Evolutionary conservation across 495 filamentous ascomycete genomes (phyloP).

Genomic region (Aspergillus cavernicola): DNA sequence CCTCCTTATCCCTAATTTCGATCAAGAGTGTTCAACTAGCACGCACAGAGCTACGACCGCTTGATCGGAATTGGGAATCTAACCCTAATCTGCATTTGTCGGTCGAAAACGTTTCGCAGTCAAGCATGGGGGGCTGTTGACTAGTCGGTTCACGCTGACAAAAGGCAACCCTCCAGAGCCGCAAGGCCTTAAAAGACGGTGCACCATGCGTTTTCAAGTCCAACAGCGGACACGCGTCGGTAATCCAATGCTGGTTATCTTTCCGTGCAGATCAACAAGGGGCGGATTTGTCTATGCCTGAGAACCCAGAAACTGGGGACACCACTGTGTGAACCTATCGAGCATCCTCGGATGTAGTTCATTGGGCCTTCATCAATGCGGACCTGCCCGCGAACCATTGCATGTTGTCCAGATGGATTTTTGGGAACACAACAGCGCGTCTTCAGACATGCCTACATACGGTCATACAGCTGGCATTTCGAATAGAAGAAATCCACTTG

Average conservation of each 20-base stretch:
- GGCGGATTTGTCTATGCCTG: constrained; percentile 33
- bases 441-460: constrained; percentile 33
- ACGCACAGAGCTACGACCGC: constrained; percentile 12
- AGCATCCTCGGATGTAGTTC: constrained; percentile 23
- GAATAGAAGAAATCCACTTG: constrained; percentile 42
- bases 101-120: constrained; percentile 39
- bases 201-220: constrained; percentile 40
- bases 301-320: constrained; percentile 23
- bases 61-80: constrained; percentile 30
- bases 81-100: constrained; percentile 38
- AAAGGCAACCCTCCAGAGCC: constrained; percentile 44
- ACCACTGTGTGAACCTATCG: constrained; percentile 35
- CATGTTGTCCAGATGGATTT: constrained; percentile 18
- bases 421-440: constrained; percentile 38
- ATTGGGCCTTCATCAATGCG: constrained; percentile 14
- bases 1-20: constrained; percentile 27
- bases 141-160: constrained; percentile 27
- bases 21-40: constrained; percentile 16
- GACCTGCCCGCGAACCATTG: constrained; percentile 18
- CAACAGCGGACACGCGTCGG: constrained; percentile 37
- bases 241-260: constrained; percentile 40
- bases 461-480: constrained; percentile 23
- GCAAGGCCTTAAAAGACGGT: constrained; percentile 37
- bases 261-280: constrained; percentile 38
- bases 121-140: constrained; percentile 36